phyloP scores from a whole-genome alignment of 2,329 filamentous ascomycete genomes.

The Sphaceloma murrayae region DNA sequence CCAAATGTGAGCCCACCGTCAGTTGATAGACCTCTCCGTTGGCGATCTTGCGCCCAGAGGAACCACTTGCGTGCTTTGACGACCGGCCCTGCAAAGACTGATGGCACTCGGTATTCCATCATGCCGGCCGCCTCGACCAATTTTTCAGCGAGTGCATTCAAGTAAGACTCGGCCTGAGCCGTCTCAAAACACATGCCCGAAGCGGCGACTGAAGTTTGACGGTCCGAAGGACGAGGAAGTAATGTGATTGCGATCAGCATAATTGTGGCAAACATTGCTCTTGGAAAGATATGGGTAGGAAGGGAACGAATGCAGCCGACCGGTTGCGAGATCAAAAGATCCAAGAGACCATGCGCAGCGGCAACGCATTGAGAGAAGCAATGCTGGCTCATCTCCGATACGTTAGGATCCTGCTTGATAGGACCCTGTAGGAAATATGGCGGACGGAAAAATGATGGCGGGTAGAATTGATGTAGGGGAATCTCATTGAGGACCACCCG shows the following conservation, averaged over 20 bases:
- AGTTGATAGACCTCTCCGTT: background rate
- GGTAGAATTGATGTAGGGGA: slow-evolving; percentile 56
- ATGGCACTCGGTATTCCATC: slow-evolving; percentile 14
- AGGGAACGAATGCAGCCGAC: background rate
- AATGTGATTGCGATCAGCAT: slow-evolving; percentile 10
- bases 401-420: slow-evolving; percentile 33
- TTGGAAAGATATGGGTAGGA: slow-evolving; percentile 1
- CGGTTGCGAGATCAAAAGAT: slow-evolving; percentile 45
- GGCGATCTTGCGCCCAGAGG: background rate
- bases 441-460: slow-evolving; percentile 42
- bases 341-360: slow-evolving; percentile 57
- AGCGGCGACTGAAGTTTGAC: background rate
- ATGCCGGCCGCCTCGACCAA: slow-evolving; percentile 9
- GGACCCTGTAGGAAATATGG: slow-evolving; percentile 39
- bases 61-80: slow-evolving; percentile 9
- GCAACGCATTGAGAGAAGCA: slow-evolving; percentile 57
- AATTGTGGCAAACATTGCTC: background rate
- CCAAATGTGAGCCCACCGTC: background rate
- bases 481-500: slow-evolving; percentile 70
- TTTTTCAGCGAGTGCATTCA: background rate
- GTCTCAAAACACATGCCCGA: background rate
- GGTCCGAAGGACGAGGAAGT: background rate
- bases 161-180: background rate
- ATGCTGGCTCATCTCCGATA: slow-evolving; percentile 53
- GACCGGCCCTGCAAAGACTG: background rate